Evolutionary conservation across 768 basidiomycete genomes (phyloP).

Genomic region (Astraeus odoratus): DNA sequence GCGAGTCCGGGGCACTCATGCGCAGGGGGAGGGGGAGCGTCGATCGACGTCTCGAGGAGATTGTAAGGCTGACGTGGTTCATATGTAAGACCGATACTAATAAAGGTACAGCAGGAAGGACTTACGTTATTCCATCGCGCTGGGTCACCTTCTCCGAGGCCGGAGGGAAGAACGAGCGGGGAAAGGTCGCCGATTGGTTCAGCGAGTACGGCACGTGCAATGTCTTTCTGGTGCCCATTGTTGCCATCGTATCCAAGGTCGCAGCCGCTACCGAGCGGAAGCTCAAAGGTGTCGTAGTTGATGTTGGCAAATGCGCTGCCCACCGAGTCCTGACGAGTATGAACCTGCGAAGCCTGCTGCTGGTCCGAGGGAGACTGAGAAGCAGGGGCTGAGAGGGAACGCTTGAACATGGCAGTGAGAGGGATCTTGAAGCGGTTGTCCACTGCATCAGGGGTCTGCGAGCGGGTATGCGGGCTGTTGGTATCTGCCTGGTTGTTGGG

Average conservation of each 20-base stretch:
- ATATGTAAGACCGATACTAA: not conserved
- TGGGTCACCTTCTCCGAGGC: slow-evolving; percentile 22
- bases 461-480: slow-evolving; percentile 13
- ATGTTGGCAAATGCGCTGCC: slow-evolving; percentile 26
- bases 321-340: slow-evolving; percentile 18
- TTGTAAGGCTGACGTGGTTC: slow-evolving; percentile 21
- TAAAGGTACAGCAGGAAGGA: slow-evolving; percentile 10
- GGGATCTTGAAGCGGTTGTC: slow-evolving; percentile 38
- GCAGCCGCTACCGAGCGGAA: slow-evolving; percentile 8
- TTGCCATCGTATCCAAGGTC: slow-evolving; percentile 11
- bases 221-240: slow-evolving; percentile 16
- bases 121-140: slow-evolving; percentile 31
- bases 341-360: slow-evolving; percentile 4
- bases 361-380: slow-evolving; percentile 13
- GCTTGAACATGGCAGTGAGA: slow-evolving; percentile 60
- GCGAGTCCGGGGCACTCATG: slow-evolving; percentile 16
- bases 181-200: slow-evolving; percentile 23
- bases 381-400: slow-evolving; percentile 52
- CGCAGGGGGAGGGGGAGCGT: slow-evolving; percentile 16
- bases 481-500: slow-evolving; percentile 3
- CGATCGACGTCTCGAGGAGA: slow-evolving; percentile 28
- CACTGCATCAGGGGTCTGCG: slow-evolving; percentile 22
- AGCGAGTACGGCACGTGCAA: slow-evolving; percentile 12
- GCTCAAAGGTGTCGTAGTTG: slow-evolving; percentile 23
- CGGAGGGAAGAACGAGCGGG: slow-evolving; percentile 25